Conservation (phyloP, 208 protist genomes). For the Borovskyia barvae region DNA sequence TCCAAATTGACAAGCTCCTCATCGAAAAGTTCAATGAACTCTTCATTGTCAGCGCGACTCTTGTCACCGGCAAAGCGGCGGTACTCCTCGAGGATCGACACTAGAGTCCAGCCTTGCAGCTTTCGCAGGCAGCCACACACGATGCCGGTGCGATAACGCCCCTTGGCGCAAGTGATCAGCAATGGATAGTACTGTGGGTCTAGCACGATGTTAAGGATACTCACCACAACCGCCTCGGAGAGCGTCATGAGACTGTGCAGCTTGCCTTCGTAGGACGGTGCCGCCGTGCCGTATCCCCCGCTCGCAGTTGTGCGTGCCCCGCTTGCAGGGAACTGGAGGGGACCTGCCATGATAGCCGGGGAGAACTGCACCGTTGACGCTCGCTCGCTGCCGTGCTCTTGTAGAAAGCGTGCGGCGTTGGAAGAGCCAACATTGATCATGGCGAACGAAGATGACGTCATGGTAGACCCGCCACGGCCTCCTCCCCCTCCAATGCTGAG, state of each 20-base stretch:
- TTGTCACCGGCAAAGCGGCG: constrained; percentile 93
- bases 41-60: constrained; percentile 96
- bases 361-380: constrained; percentile 21
- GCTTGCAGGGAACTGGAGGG: constrained; percentile 13
- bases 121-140: constrained; percentile 98
- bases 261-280: constrained; percentile 19
- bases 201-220: constrained; percentile 93
- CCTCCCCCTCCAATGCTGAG: not conserved
- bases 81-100: constrained; percentile 98
- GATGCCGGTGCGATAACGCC: constrained; percentile 96
- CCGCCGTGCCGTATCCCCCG: not conserved
- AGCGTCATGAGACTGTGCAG: constrained; percentile 70
- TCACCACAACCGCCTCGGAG: constrained; percentile 86
- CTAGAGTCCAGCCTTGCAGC: constrained; percentile 97
- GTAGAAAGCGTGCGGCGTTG: constrained; percentile 46
- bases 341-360: constrained; percentile 12
- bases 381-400: constrained; percentile 26
- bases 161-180: constrained; percentile 95
- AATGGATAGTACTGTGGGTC: constrained; percentile 95
- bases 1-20: constrained; percentile 94
- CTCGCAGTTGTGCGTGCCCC: not conserved
- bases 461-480: not conserved
- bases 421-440: constrained; percentile 17
- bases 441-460: not conserved
- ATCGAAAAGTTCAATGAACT: constrained; percentile 99